Evolutionary conservation across 352 stramenopile genomes (phyloP).

Genomic region (Bremia lactucae): DNA sequence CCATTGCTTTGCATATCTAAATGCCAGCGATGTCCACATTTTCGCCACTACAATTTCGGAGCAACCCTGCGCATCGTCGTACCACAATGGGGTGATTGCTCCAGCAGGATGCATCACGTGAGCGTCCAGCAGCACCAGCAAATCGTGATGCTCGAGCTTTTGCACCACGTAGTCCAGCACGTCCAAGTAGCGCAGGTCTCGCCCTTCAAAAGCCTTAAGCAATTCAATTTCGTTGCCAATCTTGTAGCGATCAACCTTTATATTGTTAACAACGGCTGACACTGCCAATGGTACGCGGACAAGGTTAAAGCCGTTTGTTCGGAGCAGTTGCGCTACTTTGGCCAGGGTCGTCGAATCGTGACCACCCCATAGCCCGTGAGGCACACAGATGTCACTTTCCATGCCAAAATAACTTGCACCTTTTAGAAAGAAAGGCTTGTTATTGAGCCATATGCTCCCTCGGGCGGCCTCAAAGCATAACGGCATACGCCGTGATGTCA

Average conservation of each 20-base stretch:
- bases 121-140: conserved; percentile 40
- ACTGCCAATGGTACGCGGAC: conserved; percentile 41
- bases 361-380: conserved; percentile 53
- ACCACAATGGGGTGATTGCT: conserved; percentile 35
- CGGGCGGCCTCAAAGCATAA: conserved; percentile 23
- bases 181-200: conserved; percentile 34
- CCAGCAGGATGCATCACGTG: conserved; percentile 34
- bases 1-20: conserved; percentile 25
- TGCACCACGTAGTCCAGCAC: conserved; percentile 40
- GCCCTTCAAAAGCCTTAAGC: conserved; percentile 17
- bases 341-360: conserved; percentile 34
- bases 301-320: conserved; percentile 36
- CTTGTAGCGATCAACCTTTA: conserved; percentile 23
- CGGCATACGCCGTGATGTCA: background rate
- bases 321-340: conserved; percentile 24
- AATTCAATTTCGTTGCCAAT: conserved; percentile 32
- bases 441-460: conserved; percentile 28
- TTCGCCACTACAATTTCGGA: conserved; percentile 13
- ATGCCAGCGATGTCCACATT: conserved; percentile 28
- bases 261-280: conserved; percentile 30
- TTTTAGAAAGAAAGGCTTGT: conserved; percentile 34
- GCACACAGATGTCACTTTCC: conserved; percentile 47
- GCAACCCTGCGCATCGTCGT: conserved; percentile 15
- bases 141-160: conserved; percentile 14
- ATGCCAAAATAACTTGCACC: conserved; percentile 54